phyloP scores from a whole-genome alignment of 2,329 filamentous ascomycete genomes.

The Hysterium pulicare region DNA sequence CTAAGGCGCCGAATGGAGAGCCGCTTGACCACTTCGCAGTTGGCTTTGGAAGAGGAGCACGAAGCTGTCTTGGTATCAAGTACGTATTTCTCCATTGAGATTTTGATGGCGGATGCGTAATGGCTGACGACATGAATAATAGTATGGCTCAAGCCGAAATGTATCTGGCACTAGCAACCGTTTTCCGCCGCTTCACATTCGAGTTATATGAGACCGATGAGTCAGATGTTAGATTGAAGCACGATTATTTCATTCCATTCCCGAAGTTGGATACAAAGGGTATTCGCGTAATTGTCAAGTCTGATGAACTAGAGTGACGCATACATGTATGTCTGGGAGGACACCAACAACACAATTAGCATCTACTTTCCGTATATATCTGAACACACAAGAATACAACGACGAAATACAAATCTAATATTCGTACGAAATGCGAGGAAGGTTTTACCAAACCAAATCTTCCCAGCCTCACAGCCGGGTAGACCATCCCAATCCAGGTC shows the following conservation, averaged over 20 bases:
- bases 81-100: slow-evolving; percentile 8
- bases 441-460: too few species aligned
- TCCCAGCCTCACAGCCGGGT: too few species aligned
- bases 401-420: too few species aligned
- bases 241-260: slow-evolving; percentile 40
- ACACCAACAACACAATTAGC: too few species aligned
- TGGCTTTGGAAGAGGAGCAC: slow-evolving; percentile 40
- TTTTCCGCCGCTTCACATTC: slow-evolving; percentile 32
- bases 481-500: too few species aligned
- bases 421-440: too few species aligned
- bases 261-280: slow-evolving; percentile 32
- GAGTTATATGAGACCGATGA: slow-evolving; percentile 27
- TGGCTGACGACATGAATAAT: slow-evolving; percentile 2
- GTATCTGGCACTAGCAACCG: slow-evolving; percentile 30
- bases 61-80: slow-evolving; percentile 43
- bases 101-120: neutral
- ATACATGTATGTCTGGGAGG: too few species aligned
- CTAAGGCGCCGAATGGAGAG: slow-evolving; percentile 4
- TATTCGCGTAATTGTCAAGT: slow-evolving; percentile 28
- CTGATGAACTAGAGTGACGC: neutral
- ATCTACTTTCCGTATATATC: too few species aligned
- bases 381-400: too few species aligned
- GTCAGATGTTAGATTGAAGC: slow-evolving; percentile 28
- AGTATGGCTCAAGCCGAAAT: slow-evolving; percentile 33
- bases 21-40: slow-evolving; percentile 41